A percentile compares a stretch with the other conserved stretches of the same genome.
phyloP scores from a whole-genome alignment of 306 rosid species.

The Datisca glomerata region DNA sequence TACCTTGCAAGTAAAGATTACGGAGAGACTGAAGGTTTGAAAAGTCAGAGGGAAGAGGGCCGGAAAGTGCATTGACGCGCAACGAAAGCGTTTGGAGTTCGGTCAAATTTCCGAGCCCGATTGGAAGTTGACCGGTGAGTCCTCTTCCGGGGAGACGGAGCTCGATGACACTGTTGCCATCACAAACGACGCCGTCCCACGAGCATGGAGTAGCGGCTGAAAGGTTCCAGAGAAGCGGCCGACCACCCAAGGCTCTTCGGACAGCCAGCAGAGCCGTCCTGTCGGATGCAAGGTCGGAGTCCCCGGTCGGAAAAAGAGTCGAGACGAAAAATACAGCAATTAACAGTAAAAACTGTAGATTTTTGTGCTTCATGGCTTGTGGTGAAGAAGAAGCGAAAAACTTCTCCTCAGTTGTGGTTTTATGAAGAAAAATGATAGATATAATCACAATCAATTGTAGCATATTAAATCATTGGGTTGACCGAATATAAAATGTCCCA shows the following conservation, averaged over 20 bases:
- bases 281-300: conserved; percentile 54
- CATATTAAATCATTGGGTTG: too few relatives aligned
- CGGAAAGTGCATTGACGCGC: conserved; percentile 47
- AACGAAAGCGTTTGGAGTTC: conserved; percentile 54
- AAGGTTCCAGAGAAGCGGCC: conserved; percentile 48
- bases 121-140: conserved; percentile 50
- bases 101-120: conserved; percentile 69
- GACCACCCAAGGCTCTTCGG: conserved; percentile 32
- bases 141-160: conserved; percentile 62
- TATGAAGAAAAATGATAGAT: too few relatives aligned
- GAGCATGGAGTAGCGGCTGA: conserved; percentile 31
- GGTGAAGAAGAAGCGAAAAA: too few relatives aligned
- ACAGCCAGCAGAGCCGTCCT: conserved; percentile 30
- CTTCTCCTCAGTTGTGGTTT: too few relatives aligned
- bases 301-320: neutral
- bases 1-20: conserved; percentile 43
- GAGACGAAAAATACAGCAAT: neutral
- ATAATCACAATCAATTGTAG: too few relatives aligned
- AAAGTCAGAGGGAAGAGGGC: conserved; percentile 47
- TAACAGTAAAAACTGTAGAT: neutral
- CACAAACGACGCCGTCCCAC: conserved; percentile 62
- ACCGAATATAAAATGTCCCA: too few relatives aligned
- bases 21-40: conserved; percentile 22
- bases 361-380: too few relatives aligned
- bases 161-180: conserved; percentile 23